Percentiles rank a stretch among this genome's conserved stretches.
Conservation (phyloP, 2,329 filamentous ascomycete species). For the Stylonectria norvegica region DNA sequence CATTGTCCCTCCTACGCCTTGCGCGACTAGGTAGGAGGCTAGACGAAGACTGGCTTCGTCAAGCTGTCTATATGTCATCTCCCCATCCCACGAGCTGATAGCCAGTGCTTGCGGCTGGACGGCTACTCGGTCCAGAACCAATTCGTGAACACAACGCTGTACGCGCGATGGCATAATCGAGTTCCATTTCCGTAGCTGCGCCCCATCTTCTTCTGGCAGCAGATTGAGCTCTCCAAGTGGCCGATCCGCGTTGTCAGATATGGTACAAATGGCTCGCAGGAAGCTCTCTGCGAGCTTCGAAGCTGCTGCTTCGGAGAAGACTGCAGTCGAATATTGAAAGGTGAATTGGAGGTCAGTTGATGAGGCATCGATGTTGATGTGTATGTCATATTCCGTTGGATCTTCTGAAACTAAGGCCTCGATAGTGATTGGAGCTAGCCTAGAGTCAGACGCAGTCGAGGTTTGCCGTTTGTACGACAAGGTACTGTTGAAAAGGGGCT, state of each 20-base stretch:
- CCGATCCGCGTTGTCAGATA: neutral
- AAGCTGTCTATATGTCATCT: conserved; percentile 39
- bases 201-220: neutral
- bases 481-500: neutral
- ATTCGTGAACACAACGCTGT: neutral
- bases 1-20: conserved; percentile 25
- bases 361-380: neutral
- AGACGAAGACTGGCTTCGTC: conserved; percentile 25
- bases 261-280: neutral
- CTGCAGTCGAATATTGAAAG: neutral
- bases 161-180: neutral
- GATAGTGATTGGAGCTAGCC: neutral
- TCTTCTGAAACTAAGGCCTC: conserved; percentile 2
- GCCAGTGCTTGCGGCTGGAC: conserved; percentile 33
- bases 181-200: neutral
- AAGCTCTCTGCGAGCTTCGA: neutral
- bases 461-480: neutral
- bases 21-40: conserved; percentile 36
- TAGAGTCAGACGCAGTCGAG: neutral
- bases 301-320: neutral
- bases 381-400: conserved; percentile 1
- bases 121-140: neutral
- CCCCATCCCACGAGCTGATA: conserved; percentile 43
- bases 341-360: neutral
- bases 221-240: neutral